Conservation (phyloP, 176 grass and related monocot genomes). For the Oryza coarctata region DNA sequence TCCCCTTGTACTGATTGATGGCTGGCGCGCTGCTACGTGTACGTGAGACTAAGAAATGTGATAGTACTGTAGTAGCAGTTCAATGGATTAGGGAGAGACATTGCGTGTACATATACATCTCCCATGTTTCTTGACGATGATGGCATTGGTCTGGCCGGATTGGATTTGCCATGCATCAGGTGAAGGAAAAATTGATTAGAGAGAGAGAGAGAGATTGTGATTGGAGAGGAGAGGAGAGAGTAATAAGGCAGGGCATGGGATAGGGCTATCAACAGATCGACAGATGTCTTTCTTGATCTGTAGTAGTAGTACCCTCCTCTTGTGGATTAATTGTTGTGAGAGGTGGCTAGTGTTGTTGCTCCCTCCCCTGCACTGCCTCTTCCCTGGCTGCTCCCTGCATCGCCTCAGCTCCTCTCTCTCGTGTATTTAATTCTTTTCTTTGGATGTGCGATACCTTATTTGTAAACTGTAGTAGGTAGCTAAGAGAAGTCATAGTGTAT, state of each 20-base stretch:
- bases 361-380: conserved; percentile 91
- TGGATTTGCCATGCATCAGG: not conserved
- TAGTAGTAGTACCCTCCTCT: not conserved
- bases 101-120: conserved; percentile 37
- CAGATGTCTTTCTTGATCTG: not conserved
- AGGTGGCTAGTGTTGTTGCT: conserved; percentile 47
- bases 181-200: not conserved
- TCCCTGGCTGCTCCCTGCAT: conserved; percentile 59
- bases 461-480: not conserved
- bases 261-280: conserved; percentile 48
- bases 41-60: not conserved
- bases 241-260: conserved; percentile 76
- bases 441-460: not conserved
- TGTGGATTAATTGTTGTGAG: not conserved
- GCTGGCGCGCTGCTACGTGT: too few relatives aligned
- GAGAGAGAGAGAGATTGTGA: not conserved
- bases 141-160: not conserved
- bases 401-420: not conserved
- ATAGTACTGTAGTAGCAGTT: conserved; percentile 33
- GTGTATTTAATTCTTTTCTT: not conserved
- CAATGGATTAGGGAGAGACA: not conserved
- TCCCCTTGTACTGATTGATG: conserved; percentile 13
- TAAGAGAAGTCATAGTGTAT: too few relatives aligned
- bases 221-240: conserved; percentile 49
- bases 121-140: not conserved